Evolutionary conservation across 2,329 filamentous ascomycete genomes (phyloP).

Genomic region (Xylariales sp.): DNA sequence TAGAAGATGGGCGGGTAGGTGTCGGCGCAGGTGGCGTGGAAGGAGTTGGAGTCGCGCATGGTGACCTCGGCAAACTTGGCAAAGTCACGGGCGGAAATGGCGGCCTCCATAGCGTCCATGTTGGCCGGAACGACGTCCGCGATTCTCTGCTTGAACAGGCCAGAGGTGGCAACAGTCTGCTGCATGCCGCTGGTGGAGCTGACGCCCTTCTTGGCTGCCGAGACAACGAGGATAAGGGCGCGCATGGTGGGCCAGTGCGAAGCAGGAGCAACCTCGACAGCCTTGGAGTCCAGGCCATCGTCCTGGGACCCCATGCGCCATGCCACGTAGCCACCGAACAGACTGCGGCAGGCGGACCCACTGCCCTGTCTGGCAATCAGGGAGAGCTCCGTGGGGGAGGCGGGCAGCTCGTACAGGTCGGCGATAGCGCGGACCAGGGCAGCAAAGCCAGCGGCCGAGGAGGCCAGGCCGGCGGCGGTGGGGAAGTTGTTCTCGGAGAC

Average conservation of each 20-base stretch:
- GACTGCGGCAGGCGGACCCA: constrained; percentile 85
- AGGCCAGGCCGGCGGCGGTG: constrained; percentile 85
- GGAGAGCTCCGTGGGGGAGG: constrained; percentile 77
- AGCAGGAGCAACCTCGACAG: constrained; percentile 82
- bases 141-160: constrained; percentile 77
- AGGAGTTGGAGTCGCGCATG: constrained; percentile 95
- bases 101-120: constrained; percentile 82
- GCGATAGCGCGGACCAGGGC: constrained; percentile 81
- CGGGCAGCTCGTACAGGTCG: constrained; percentile 81
- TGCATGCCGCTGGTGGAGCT: constrained; percentile 95
- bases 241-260: constrained; percentile 95
- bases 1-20: constrained; percentile 98
- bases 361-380: constrained; percentile 90
- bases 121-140: constrained; percentile 72
- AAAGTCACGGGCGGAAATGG: constrained; percentile 77
- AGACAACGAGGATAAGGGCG: constrained; percentile 85
- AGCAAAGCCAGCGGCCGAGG: constrained; percentile 65
- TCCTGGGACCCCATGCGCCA: constrained; percentile 76
- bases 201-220: constrained; percentile 92
- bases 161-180: constrained; percentile 85
- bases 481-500: constrained; percentile 99
- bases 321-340: constrained; percentile 94
- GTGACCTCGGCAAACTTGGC: constrained; percentile 82
- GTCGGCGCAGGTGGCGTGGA: constrained; percentile 92
- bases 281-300: constrained; percentile 83